Evolutionary conservation across 495 filamentous ascomycete species (phyloP).

Genomic region (Entonaema liquescens): DNA sequence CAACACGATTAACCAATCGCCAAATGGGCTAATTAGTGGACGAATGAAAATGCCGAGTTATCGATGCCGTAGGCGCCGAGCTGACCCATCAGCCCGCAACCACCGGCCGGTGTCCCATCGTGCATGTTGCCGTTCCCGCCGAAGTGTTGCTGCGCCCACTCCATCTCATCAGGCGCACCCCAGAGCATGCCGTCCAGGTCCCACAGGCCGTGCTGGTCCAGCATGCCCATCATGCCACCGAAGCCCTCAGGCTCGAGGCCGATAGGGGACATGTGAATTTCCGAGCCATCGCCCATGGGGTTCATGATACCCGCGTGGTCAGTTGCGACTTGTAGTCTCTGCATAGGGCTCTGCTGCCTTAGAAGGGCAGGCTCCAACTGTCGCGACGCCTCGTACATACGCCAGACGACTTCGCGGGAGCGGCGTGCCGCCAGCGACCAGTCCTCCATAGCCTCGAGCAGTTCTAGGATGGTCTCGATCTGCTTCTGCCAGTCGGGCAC

Average conservation of each 20-base stretch:
- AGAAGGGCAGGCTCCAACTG: conserved; percentile 51
- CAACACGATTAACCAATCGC: conserved; percentile 7
- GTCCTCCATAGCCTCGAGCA: conserved; percentile 72
- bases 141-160: conserved; percentile 46
- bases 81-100: conserved; percentile 34
- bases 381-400: conserved; percentile 71
- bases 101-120: conserved; percentile 16
- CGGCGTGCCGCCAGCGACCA: conserved; percentile 77
- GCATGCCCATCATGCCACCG: conserved; percentile 61
- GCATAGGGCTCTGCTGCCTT: conserved; percentile 37
- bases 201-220: conserved; percentile 64
- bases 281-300: conserved; percentile 43
- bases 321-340: conserved; percentile 47
- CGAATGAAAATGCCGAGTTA: conserved; percentile 39
- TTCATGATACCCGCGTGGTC: conserved; percentile 48
- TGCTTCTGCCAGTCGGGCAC: conserved; percentile 68
- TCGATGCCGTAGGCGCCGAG: conserved; percentile 40
- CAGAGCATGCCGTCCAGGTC: conserved; percentile 65
- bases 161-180: conserved; percentile 52
- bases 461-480: conserved; percentile 72
- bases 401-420: conserved; percentile 71
- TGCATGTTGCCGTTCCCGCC: conserved; percentile 28
- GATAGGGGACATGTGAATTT: conserved; percentile 60
- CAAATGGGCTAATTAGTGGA: conserved; percentile 25
- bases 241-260: conserved; percentile 60